phyloP scores from a whole-genome alignment of 2,329 filamentous ascomycete genomes.

The Aureobasidium sp. region DNA sequence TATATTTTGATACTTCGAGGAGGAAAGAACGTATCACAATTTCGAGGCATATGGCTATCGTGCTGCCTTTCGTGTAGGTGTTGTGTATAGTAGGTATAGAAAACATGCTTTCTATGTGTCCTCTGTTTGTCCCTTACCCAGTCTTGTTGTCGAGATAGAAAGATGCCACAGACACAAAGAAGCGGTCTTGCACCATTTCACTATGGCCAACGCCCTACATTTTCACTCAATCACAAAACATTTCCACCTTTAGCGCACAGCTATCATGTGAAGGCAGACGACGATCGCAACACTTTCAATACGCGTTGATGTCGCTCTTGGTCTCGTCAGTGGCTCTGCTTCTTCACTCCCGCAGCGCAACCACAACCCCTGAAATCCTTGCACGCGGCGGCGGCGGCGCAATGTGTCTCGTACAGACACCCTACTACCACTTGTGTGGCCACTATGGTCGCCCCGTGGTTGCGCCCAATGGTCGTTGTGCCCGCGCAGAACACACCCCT shows the following conservation, averaged over 20 bases:
- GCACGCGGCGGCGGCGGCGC: neutral
- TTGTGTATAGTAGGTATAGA: neutral
- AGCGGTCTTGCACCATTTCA: neutral
- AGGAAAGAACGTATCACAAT: too few species aligned
- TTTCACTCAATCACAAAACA: neutral
- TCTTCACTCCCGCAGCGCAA: neutral
- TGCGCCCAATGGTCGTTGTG: neutral
- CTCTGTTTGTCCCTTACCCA: neutral
- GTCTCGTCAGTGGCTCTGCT: neutral
- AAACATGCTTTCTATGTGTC: neutral
- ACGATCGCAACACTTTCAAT: neutral
- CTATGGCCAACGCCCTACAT: neutral
- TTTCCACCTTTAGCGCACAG: neutral
- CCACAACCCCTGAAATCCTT: neutral
- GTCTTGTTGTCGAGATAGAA: neutral
- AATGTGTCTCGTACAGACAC: constrained; percentile 4
- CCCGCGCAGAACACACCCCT: neutral
- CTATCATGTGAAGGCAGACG: neutral
- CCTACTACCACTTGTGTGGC: neutral
- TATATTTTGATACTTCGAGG: too few species aligned
- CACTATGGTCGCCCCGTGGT: neutral
- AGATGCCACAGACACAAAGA: neutral
- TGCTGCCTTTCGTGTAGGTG: too few species aligned
- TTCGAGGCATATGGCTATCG: too few species aligned
- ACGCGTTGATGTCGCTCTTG: neutral